Evolutionary conservation across 768 basidiomycete species (phyloP).

Genomic region (Boletus vermiculosoides): DNA sequence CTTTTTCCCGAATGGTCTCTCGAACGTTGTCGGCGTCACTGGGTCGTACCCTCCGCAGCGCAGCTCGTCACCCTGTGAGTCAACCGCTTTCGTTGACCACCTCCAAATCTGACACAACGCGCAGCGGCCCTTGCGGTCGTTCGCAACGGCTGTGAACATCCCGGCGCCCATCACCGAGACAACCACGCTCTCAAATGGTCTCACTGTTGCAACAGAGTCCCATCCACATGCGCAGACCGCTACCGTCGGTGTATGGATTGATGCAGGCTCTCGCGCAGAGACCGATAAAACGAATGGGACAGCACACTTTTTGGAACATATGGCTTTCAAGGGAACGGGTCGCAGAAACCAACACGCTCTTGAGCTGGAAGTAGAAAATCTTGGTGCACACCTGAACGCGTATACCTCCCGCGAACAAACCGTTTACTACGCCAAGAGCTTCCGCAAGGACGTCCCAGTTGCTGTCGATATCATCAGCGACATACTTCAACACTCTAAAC

Average conservation of each 20-base stretch:
- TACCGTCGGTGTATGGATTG: conserved; percentile 99
- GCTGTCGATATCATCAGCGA: conserved; percentile 98
- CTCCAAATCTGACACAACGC: conserved; percentile 1
- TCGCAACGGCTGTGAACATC: conserved; percentile 69
- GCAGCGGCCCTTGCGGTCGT: conserved; percentile 60
- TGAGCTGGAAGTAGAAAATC: conserved; percentile 96
- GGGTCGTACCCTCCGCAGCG: conserved; percentile 40
- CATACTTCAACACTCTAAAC: conserved; percentile 95
- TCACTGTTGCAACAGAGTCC: conserved; percentile 91
- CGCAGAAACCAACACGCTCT: conserved; percentile 84
- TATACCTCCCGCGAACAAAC: conserved; percentile 99
- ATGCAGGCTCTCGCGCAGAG: conserved; percentile 96
- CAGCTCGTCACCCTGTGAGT: conserved; percentile 39
- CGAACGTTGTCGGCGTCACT: conserved; percentile 45
- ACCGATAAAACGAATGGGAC: conserved; percentile 93
- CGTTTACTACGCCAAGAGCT: conserved; percentile 98
- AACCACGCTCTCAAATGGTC: conserved; percentile 89
- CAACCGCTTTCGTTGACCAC: too few relatives aligned
- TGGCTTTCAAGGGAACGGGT: conserved; percentile 97
- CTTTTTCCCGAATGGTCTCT: conserved; percentile 43
- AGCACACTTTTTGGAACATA: conserved; percentile 98
- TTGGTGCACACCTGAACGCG: conserved; percentile 96
- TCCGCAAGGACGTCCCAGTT: conserved; percentile 88
- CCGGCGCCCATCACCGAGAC: conserved; percentile 81
- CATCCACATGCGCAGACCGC: conserved; percentile 92